These are phyloP conservation scores for Fomitopsis pinicola DNA, from an alignment of 1,284 basidiomycete species.

Conservation along the genomic window DNA sequence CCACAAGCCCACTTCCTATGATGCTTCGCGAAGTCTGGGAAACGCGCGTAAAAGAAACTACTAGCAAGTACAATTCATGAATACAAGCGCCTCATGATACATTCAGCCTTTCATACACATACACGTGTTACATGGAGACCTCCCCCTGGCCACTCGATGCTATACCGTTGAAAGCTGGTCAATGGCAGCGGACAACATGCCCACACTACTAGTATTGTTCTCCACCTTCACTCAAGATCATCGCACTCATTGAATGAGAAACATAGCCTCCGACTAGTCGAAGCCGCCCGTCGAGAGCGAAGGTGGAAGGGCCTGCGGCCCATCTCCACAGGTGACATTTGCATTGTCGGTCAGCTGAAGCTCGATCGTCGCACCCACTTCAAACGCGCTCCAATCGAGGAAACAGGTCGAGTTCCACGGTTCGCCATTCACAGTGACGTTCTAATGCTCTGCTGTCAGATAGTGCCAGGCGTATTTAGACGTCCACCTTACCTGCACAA, in stretches of 20 bases:
- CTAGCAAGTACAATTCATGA: not conserved
- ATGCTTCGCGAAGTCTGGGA: not conserved
- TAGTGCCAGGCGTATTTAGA: not conserved
- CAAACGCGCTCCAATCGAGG: conserved; percentile 59
- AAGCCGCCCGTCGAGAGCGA: conserved; percentile 58
- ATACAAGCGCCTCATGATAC: not conserved
- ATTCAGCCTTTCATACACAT: not conserved
- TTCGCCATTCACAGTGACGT: conserved; percentile 49
- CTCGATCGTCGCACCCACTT: conserved; percentile 42
- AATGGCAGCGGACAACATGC: too few species aligned
- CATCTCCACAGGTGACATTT: conserved; percentile 44
- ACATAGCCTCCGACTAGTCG: conserved; percentile 9
- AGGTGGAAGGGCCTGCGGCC: conserved; percentile 44
- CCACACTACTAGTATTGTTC: too few species aligned
- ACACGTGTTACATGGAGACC: not conserved
- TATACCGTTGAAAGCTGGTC: too few species aligned
- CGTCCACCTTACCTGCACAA: conserved; percentile 43
- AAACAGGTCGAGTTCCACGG: conserved; percentile 58
- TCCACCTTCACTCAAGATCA: not conserved
- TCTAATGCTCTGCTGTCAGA: conserved; percentile 28
- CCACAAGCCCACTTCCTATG: not conserved
- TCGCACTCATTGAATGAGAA: not conserved
- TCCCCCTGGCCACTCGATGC: not conserved
- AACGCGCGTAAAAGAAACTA: not conserved
- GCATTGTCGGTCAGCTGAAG: conserved; percentile 49